Evolutionary conservation across 2,329 filamentous ascomycete genomes (phyloP), one percentile per base, ranked within the genome.

Genomic region (Didymella exigua): DNA sequence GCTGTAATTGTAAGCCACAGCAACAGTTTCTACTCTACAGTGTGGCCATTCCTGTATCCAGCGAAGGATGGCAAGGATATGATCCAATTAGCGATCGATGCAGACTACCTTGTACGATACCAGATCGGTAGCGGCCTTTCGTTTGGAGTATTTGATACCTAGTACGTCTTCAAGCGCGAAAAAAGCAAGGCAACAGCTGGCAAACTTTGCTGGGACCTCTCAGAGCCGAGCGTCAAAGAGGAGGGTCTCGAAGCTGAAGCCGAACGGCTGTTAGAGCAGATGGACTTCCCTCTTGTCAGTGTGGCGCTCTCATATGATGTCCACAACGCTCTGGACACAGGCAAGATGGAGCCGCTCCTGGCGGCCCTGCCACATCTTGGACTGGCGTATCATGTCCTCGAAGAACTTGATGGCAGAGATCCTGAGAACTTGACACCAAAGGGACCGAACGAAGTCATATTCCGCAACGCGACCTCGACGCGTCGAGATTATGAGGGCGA

Each of bases 211-310:
- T 73, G 69, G 65, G 62, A 71, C 53, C 49, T 40, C 4, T 29
- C 27, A 4, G 49, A 52, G 41, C 49, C 56, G 0, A 56, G 59
- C 21, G 51, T 68, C 2, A 55, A 63, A 40, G 56, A 62, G 18
- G 49, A 38, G 41, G 60, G 63, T 3, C n/a, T 50, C 2, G 53
- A 65, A 27, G 63, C 59, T 5, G 66, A 73, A 40, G 59, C 59
- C 4, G 40, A 61, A 26, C 34, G 60, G n/a, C 29, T 75, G 40
- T 33, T 71, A 19, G 48, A 67, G 44, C 66, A 70, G 40, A 77
- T 77, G 73, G 75, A 77, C 47, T 76, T 75, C 47, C 74, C 76
- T 1, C 62, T 77, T 18, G 71, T 76, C 10, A 68, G 66, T n/a
- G 64, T 77, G 16, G 74, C 72, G 5, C 23, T 77, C 40, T 59